Conservation (phyloP, 2,329 filamentous ascomycete species). For the Fusarium cyanostomum region DNA sequence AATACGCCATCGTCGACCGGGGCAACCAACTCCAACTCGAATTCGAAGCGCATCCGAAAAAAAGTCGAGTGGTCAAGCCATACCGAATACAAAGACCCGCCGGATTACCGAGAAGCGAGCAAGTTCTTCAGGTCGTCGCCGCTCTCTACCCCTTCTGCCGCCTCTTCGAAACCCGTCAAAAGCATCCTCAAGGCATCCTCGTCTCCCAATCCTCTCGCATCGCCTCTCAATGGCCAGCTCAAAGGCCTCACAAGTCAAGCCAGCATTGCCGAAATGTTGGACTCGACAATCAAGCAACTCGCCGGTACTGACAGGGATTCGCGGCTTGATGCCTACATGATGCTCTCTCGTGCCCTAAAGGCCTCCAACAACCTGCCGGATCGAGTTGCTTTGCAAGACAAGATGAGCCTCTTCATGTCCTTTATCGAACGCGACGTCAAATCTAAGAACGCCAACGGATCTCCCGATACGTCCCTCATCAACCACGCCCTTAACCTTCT, state of each 20-base stretch:
- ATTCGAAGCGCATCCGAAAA: slow-evolving; percentile 59
- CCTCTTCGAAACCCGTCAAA: slow-evolving; percentile 60
- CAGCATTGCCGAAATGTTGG: slow-evolving; percentile 81
- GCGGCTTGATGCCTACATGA: slow-evolving; percentile 86
- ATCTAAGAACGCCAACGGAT: slow-evolving; percentile 64
- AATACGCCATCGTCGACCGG: slow-evolving; percentile 56
- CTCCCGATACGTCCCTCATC: slow-evolving; percentile 73
- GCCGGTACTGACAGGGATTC: slow-evolving; percentile 76
- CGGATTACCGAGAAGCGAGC: slow-evolving; percentile 54
- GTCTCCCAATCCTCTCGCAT: slow-evolving; percentile 57
- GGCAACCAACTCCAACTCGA: slow-evolving; percentile 53
- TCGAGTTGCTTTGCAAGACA: slow-evolving; percentile 74
- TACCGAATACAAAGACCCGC: slow-evolving; percentile 66
- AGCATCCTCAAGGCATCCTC: slow-evolving; percentile 81
- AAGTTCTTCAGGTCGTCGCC: slow-evolving; percentile 53
- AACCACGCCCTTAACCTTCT: slow-evolving; percentile 83
- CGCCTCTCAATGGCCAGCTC: slow-evolving; percentile 54
- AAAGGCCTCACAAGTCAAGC: slow-evolving; percentile 51
- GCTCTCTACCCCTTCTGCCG: slow-evolving; percentile 51
- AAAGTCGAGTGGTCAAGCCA: slow-evolving; percentile 66
- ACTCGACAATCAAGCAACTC: slow-evolving; percentile 84
- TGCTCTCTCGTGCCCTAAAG: slow-evolving; percentile 78
- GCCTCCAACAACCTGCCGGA: slow-evolving; percentile 86
- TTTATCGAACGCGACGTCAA: slow-evolving; percentile 86
- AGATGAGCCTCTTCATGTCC: slow-evolving; percentile 79